Evolutionary conservation across 257 asterid species (phyloP), one percentile per base, ranked within the genome.

Genomic region (Sherardia arvensis): DNA sequence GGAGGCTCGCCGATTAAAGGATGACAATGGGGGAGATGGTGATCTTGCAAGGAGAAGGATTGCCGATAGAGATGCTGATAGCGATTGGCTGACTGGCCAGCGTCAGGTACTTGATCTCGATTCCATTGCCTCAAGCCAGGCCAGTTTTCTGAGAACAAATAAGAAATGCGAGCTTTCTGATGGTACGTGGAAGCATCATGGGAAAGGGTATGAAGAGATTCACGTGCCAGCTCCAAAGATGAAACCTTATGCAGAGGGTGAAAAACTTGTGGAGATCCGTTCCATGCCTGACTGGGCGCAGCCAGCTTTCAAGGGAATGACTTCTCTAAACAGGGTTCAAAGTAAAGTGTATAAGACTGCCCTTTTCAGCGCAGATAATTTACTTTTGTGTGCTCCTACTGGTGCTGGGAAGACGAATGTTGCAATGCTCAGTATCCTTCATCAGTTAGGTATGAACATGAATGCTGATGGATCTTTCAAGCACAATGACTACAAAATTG

Each of bases 361-460:
- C 25, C 77, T 78, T 47, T 74, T 74, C 21, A 58, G 68, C 49
- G 71, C 83, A 22, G 80, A 78, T 18, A 78, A 78, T 56, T 48
- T 78, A 38, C 66, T 78, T 26, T 54, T 78, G 45, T 78, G 83
- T 78, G 83, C 83, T 57, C 83, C 83, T 40, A 78, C 83, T 30
- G 83, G 83, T 57, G 83, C 83, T 1, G 83, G 83, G 51, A 78
- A 78, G 73, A 78, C 83, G 4, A 78, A 78, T 71, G 83, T 78
- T 54, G 83, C 83, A 7, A 74, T 78, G 83, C 83, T 78, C 63
- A 68, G 79, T 25, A 78, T 78, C 53, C 77, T 78, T 53, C 77
- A 78, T 56, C 80, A 71, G 69, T 65, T 78, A 62, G 83, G 71
- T 12, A 59, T 74, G 43, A 74, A 71, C 66, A 66, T 67, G 45